A percentile compares a stretch with the other conserved stretches of the same genome.
phyloP scores from a whole-genome alignment of 805 yeast genomes.

The Myxozyma sirexii region DNA sequence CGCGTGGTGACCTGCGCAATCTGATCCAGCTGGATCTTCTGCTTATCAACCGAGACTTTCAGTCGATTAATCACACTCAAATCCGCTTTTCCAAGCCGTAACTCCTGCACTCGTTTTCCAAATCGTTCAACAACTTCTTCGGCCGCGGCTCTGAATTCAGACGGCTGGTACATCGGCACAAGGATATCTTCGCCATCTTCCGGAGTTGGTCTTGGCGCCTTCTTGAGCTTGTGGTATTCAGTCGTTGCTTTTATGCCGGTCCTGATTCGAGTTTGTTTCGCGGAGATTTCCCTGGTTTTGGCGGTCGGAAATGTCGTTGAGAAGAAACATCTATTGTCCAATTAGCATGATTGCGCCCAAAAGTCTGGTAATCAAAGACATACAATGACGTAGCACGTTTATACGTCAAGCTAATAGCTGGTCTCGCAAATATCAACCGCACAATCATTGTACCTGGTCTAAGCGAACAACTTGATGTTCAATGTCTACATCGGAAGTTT shows the following conservation, averaged over 20 bases:
- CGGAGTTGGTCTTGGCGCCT: slow-evolving; percentile 8
- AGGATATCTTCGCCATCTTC: slow-evolving; percentile 2
- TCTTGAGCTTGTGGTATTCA: not conserved
- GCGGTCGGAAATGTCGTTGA: too few species aligned
- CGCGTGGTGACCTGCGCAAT: slow-evolving; percentile 72
- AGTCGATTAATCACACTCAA: slow-evolving; percentile 68
- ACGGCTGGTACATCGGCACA: slow-evolving; percentile 38
- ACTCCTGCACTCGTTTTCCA: slow-evolving; percentile 58
- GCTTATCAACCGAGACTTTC: slow-evolving; percentile 42
- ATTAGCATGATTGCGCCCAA: not conserved
- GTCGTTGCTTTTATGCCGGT: not conserved
- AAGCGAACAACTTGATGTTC: too few species aligned
- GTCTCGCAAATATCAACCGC: not conserved
- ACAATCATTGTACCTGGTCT: not conserved
- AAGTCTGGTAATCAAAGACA: not conserved
- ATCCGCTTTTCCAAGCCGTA: slow-evolving; percentile 70
- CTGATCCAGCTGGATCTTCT: slow-evolving; percentile 40
- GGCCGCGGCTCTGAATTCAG: slow-evolving; percentile 50
- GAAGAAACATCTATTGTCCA: not conserved
- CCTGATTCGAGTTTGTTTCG: not conserved
- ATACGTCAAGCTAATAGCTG: too few species aligned
- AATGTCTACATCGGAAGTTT: too few species aligned
- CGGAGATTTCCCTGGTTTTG: not conserved
- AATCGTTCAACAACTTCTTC: slow-evolving; percentile 55
- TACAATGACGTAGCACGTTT: too few species aligned